phyloP scores from a whole-genome alignment of 352 stramenopile genomes.

The Phytophthora ramorum region DNA sequence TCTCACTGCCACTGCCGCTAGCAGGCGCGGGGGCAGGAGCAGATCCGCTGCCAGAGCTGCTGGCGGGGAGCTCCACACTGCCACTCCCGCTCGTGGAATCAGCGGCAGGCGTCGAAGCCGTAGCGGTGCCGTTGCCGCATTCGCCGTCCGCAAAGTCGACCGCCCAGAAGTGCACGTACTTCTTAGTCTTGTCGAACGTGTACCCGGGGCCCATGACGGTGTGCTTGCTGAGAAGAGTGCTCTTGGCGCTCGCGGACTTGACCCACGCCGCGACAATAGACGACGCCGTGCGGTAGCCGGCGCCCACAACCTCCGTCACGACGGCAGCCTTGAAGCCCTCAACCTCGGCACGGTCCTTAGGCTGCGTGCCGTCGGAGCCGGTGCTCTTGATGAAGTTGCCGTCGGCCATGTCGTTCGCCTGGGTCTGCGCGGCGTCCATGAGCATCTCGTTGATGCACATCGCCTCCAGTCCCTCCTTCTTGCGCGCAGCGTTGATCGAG shows the following conservation, averaged over 20 bases:
- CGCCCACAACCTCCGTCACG: slow-evolving; percentile 58
- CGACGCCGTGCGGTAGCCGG: slow-evolving; percentile 44
- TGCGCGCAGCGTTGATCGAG: slow-evolving; percentile 46
- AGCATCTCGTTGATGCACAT: slow-evolving; percentile 56
- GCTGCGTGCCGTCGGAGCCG: slow-evolving; percentile 41
- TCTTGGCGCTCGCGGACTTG: slow-evolving; percentile 48
- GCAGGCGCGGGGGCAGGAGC: slow-evolving; percentile 4
- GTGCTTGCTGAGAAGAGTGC: slow-evolving; percentile 44
- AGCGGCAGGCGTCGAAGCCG: neutral
- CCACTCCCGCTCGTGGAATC: slow-evolving; percentile 12
- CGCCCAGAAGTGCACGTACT: slow-evolving; percentile 49
- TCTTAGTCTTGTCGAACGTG: slow-evolving; percentile 43
- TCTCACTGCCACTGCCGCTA: slow-evolving; percentile 13
- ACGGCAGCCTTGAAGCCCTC: slow-evolving; percentile 31
- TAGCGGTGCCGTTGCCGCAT: slow-evolving; percentile 29
- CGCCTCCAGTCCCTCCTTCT: slow-evolving; percentile 35
- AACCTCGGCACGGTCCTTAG: slow-evolving; percentile 33
- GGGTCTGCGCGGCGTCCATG: slow-evolving; percentile 43
- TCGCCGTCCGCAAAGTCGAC: slow-evolving; percentile 41
- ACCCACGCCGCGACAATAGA: slow-evolving; percentile 52
- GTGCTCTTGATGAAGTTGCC: slow-evolving; percentile 45
- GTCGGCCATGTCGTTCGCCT: slow-evolving; percentile 45
- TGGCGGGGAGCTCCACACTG: slow-evolving; percentile 19
- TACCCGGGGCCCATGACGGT: slow-evolving; percentile 46
- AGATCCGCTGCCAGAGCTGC: slow-evolving; percentile 6